These are phyloP conservation scores for Melampsora larici-populina DNA, from an alignment of 1,284 basidiomycete species.

Conservation along the genomic window DNA sequence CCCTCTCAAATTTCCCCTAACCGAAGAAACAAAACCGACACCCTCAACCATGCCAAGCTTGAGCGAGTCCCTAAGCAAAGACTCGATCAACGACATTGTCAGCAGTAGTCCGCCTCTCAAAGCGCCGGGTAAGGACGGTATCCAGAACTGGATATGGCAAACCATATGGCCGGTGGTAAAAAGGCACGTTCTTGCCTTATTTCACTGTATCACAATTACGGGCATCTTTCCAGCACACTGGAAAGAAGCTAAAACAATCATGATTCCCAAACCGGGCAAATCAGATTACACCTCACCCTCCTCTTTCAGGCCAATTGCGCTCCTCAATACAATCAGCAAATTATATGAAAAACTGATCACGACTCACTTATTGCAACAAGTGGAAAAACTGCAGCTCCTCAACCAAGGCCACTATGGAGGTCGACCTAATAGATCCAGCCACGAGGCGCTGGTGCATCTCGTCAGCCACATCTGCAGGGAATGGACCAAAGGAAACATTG, in stretches of 20 bases:
- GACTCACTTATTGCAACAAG: no score
- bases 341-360: not conserved
- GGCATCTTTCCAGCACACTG: not conserved
- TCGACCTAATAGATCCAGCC: not conserved
- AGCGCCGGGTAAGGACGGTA: no score
- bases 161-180: no score
- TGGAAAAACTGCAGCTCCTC: no score
- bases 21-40: not conserved
- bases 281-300: not conserved
- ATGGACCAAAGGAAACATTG: not conserved
- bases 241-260: conserved; percentile 6
- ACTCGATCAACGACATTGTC: not conserved
- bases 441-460: not conserved
- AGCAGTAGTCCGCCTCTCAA: no score
- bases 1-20: not conserved
- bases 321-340: not conserved
- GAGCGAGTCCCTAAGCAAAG: not conserved
- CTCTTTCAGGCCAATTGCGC: conserved; percentile 8
- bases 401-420: not conserved
- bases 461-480: not conserved
- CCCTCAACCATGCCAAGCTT: not conserved
- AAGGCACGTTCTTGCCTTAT: no score
- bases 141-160: no score
- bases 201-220: not conserved
- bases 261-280: conserved; percentile 9